Percentiles rank a stretch among this genome's conserved stretches.
Evolutionary conservation across 495 filamentous ascomycete species (phyloP).

Genomic region (Pseudoneurospora amorphoporcata): DNA sequence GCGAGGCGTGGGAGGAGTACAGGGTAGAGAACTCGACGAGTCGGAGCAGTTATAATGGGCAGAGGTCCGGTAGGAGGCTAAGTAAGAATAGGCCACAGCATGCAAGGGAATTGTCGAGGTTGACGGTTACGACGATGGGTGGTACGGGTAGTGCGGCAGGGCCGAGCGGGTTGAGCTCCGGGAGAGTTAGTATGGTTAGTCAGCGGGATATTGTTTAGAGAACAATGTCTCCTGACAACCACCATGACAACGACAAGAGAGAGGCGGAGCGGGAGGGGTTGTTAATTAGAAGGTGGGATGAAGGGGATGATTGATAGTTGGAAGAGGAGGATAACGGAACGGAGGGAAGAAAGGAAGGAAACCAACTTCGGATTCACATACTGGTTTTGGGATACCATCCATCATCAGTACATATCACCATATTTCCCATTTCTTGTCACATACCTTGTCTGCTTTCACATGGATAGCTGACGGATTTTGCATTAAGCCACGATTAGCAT

Average conservation of each 20-base stretch:
- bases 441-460: neutral
- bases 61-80: neutral
- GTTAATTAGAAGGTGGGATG: neutral
- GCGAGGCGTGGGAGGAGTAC: neutral
- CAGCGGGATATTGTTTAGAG: neutral
- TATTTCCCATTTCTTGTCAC: neutral
- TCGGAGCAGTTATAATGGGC: neutral
- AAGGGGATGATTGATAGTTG: neutral
- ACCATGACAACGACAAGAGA: no score
- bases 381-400: neutral
- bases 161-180: neutral
- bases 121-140: neutral
- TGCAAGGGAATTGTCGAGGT: neutral
- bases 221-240: neutral
- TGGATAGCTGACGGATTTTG: neutral
- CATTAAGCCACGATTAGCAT: neutral
- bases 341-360: neutral
- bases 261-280: no score
- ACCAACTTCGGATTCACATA: neutral
- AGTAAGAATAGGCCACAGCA: neutral
- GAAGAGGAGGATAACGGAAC: neutral
- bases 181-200: neutral
- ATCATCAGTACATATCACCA: neutral
- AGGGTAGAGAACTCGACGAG: neutral
- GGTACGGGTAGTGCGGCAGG: neutral